Conservation (phyloP, 2,329 filamentous ascomycete genomes). For the Tolypocladium album region DNA sequence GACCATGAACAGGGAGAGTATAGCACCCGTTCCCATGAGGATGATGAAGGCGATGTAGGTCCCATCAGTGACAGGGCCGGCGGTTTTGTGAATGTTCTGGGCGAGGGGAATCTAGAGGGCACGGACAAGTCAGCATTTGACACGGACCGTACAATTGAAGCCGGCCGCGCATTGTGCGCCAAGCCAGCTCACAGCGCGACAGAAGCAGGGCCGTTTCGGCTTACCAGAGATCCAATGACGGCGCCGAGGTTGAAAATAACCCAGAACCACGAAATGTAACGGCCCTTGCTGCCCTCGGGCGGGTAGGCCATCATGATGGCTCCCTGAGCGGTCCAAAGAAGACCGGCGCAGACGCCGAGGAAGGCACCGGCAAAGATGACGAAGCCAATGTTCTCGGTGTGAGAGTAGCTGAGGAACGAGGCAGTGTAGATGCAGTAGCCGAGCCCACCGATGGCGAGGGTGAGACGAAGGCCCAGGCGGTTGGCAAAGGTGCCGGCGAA, state of each 20-base stretch:
- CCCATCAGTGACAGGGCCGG: conserved; percentile 52
- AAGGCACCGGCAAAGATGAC: conserved; percentile 67
- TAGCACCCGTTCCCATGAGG: conserved; percentile 64
- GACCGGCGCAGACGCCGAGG: conserved; percentile 66
- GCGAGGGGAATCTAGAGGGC: conserved; percentile 48
- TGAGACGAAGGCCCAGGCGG: conserved; percentile 57
- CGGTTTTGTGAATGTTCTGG: conserved; percentile 51
- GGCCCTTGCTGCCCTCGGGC: conserved; percentile 68
- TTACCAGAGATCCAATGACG: conserved; percentile 64
- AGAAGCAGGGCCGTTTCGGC: conserved; percentile 8
- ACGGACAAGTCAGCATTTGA: neutral
- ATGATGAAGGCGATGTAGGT: conserved; percentile 85
- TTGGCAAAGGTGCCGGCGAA: conserved; percentile 72
- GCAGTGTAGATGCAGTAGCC: conserved; percentile 69
- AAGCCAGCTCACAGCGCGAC: neutral
- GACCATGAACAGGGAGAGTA: conserved; percentile 58
- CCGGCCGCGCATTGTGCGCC: no score
- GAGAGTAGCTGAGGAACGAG: conserved; percentile 59
- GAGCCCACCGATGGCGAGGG: conserved; percentile 61
- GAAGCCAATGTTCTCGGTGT: conserved; percentile 57
- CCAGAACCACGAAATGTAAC: conserved; percentile 88
- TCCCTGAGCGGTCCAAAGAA: conserved; percentile 75
- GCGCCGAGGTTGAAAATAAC: conserved; percentile 89
- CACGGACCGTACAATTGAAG: neutral
- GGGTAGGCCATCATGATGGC: conserved; percentile 89